Evolutionary conservation across 495 filamentous ascomycete species (phyloP).

Genomic region (Hypoxylon subgilvum): DNA sequence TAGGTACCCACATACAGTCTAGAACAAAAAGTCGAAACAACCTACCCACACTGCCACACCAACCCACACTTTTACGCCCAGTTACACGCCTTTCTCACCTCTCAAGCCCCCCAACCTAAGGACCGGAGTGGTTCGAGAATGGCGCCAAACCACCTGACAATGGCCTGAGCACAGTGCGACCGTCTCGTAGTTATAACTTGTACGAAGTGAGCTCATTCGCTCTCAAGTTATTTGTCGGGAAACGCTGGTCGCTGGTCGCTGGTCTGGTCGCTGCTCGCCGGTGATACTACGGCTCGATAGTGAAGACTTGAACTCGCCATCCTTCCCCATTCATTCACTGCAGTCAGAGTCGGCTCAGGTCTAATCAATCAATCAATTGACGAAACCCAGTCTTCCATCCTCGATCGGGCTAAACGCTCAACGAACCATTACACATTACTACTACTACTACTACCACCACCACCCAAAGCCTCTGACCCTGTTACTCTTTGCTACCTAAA

Average conservation of each 20-base stretch:
- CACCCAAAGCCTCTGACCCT: not conserved
- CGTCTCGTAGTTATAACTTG: conserved; percentile 4
- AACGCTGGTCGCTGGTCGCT: conserved; percentile 37
- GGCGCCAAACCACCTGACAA: conserved; percentile 37
- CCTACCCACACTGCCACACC: too few relatives aligned
- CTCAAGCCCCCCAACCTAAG: conserved; percentile 18
- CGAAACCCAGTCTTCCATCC: conserved; percentile 19
- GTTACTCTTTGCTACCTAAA: conserved; percentile 28
- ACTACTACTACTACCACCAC: not conserved
- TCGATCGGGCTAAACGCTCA: conserved; percentile 21
- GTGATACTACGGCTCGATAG: conserved; percentile 11
- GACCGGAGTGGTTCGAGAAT: conserved; percentile 40
- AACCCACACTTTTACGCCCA: conserved; percentile 26
- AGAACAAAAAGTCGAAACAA: conserved; percentile 34
- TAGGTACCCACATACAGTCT: too few relatives aligned
- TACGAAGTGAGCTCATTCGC: conserved; percentile 8
- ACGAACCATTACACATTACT: conserved; percentile 20
- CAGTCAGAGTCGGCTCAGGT: conserved; percentile 6
- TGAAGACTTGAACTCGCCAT: not conserved
- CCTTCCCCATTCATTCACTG: conserved; percentile 5
- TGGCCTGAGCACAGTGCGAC: conserved; percentile 39
- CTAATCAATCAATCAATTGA: conserved; percentile 19
- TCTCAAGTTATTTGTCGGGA: conserved; percentile 5
- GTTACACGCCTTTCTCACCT: conserved; percentile 20
- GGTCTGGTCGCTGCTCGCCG: too few relatives aligned